A percentile compares a stretch with the other conserved stretches of the same genome.
These are phyloP conservation scores for Verticillium nonalfalfae DNA, from an alignment of 2,329 filamentous ascomycete species.

Conservation along the genomic window DNA sequence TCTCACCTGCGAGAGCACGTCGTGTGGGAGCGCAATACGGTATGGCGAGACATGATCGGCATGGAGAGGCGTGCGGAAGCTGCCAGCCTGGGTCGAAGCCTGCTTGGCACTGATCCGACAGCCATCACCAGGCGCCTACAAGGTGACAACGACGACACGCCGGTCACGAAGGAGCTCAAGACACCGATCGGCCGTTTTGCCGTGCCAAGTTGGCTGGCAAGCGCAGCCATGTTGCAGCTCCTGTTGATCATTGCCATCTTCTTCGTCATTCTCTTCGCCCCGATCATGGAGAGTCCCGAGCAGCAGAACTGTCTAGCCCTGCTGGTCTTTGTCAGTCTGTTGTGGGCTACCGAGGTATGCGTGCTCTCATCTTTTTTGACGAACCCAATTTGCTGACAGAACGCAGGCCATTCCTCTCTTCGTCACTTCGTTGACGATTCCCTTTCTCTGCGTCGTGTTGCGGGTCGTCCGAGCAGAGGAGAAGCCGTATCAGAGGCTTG, in stretches of 20 bases:
- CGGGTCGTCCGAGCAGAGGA: slow-evolving; percentile 76
- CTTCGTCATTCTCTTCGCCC: slow-evolving; percentile 63
- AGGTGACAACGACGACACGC: slow-evolving; percentile 68
- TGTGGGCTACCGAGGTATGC: slow-evolving; percentile 92
- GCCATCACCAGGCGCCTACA: slow-evolving; percentile 66
- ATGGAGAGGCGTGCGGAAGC: slow-evolving; percentile 94
- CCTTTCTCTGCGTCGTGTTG: slow-evolving; percentile 84
- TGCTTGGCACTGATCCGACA: slow-evolving; percentile 70
- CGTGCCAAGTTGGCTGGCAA: slow-evolving; percentile 78
- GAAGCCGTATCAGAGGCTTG: slow-evolving; percentile 36
- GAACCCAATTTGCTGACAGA: slow-evolving; percentile 7
- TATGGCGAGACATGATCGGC: slow-evolving; percentile 98
- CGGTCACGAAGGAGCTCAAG: slow-evolving; percentile 58
- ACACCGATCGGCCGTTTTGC: slow-evolving; percentile 76
- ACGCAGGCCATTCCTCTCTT: slow-evolving; percentile 85
- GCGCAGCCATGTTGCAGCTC: slow-evolving; percentile 72
- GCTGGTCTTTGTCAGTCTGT: slow-evolving; percentile 83
- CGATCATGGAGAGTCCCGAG: slow-evolving; percentile 79
- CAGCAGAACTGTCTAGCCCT: slow-evolving; percentile 96
- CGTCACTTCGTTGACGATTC: slow-evolving; percentile 88
- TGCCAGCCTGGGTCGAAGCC: slow-evolving; percentile 78
- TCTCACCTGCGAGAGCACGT: slow-evolving; percentile 93
- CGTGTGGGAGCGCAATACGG: slow-evolving; percentile 97
- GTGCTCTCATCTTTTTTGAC: background rate
- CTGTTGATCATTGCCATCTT: slow-evolving; percentile 68